Percentiles rank a stretch among this genome's conserved stretches.
Evolutionary conservation across 371 early-diverging fungal genomes (phyloP).

Genomic region (Mucor sp.): DNA sequence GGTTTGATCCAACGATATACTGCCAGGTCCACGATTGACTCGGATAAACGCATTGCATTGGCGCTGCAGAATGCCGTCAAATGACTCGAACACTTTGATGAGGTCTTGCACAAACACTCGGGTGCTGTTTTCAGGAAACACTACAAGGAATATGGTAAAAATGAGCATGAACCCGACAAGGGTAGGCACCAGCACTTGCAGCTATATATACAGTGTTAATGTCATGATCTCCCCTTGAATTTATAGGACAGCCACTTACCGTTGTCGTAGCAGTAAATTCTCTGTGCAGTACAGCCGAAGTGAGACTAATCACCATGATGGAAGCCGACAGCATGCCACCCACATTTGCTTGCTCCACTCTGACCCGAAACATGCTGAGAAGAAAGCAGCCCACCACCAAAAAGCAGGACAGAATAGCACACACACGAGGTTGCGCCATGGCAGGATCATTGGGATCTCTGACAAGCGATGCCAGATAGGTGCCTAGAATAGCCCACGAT

Average conservation of each 20-base stretch:
- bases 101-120: slow-evolving; percentile 37
- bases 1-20: background rate
- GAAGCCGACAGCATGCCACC: slow-evolving; percentile 53
- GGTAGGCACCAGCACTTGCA: slow-evolving; percentile 26
- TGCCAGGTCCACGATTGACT: slow-evolving; percentile 6
- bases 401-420: slow-evolving; percentile 32
- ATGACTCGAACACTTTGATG: slow-evolving; percentile 30
- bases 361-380: slow-evolving; percentile 41
- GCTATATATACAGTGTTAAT: slow-evolving; percentile 6
- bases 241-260: too few relatives aligned
- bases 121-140: slow-evolving; percentile 49
- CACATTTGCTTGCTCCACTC: slow-evolving; percentile 47
- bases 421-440: slow-evolving; percentile 35
- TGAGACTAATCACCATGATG: slow-evolving; percentile 43
- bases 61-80: slow-evolving; percentile 31
- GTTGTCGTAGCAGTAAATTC: slow-evolving; percentile 27
- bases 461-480: slow-evolving; percentile 34
- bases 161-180: slow-evolving; percentile 35
- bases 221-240: background rate
- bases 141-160: slow-evolving; percentile 28
- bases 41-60: slow-evolving; percentile 36
- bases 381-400: slow-evolving; percentile 38
- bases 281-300: slow-evolving; percentile 31
- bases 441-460: slow-evolving; percentile 23
- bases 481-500: slow-evolving; percentile 43